Evolutionary conservation across 139 green algal species (phyloP), one percentile per base, ranked within the genome.

Genomic region (Zygnema circumcarinatum): DNA sequence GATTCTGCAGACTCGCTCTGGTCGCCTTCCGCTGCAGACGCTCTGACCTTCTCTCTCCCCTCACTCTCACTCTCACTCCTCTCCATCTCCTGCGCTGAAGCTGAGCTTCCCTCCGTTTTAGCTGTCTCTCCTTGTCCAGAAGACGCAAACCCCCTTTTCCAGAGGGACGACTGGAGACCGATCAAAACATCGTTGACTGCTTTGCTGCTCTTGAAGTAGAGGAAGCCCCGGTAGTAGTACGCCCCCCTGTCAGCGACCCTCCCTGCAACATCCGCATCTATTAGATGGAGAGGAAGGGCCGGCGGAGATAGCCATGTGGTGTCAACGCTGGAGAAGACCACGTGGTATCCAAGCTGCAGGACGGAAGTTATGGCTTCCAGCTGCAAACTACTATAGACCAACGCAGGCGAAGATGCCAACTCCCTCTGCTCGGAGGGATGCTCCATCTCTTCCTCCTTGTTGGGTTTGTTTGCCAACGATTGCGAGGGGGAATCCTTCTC

Each of bases 341-440:
- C 73, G 73, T 80, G 1, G n/a, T 80, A 80, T n/a, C 73, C 73
- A 62, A 62, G n/a, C 25, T 80, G 73, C 39, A 80, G 29, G 73
- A 42, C 73, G 25, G 73, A 80, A 80, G n/a, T 41, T 1, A 80
- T 42, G 73, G 38, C 73, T n/a, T 80, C 73, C 39, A 80, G n/a
- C 73, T 42, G 39, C 73, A 80, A 42, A 41, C 39, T 80, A n/a
- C n/a, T 22, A n/a, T 42, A 0, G 25, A 62, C 25, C 73, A 52
- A 80, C 39, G n/a, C n/a, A 41, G 2, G n/a, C 2, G 2, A 41
- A 41, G 1, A 2, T 29, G 25, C n/a, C n/a, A 1, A 2, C 2
- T 54, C 22, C n/a, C n/a, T 80, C 73, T 25, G 16, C 16, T 62
- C 47, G 16, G 47, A 62, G n/a, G n/a, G n/a, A n/a, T n/a, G n/a